Percentiles rank a stretch among this genome's conserved stretches.
Conservation (phyloP, 805 yeast species). For the Myxozyma neotropica region DNA sequence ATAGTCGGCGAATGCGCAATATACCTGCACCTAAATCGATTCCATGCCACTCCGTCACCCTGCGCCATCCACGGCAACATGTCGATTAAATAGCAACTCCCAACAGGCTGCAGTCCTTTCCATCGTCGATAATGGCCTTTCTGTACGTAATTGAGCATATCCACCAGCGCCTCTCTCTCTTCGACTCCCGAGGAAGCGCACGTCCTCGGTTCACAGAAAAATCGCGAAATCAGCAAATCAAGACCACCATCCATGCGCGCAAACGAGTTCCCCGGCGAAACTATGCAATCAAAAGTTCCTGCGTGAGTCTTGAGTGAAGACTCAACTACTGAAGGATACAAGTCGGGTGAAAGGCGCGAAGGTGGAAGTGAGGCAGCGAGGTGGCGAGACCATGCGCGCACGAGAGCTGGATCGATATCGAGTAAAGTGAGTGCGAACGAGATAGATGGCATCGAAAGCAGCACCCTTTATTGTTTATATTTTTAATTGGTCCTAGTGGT, state of each 20-base stretch:
- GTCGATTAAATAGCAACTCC: slow-evolving; percentile 28
- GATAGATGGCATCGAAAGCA: too few species aligned
- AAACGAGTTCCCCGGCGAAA: slow-evolving; percentile 33
- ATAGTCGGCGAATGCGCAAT: slow-evolving; percentile 35
- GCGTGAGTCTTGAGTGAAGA: slow-evolving; percentile 1
- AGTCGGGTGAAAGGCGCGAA: too few species aligned
- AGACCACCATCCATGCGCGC: slow-evolving; percentile 35
- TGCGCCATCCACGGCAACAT: slow-evolving; percentile 22
- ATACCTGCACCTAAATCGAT: slow-evolving; percentile 22
- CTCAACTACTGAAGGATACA: slow-evolving; percentile 4
- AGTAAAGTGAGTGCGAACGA: slow-evolving; percentile 17
- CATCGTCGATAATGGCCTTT: slow-evolving; percentile 15
- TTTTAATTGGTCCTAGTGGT: too few species aligned
- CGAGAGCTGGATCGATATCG: slow-evolving; percentile 20
- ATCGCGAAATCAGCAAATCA: slow-evolving; percentile 25
- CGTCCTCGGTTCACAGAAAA: slow-evolving; percentile 14
- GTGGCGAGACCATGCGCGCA: slow-evolving; percentile 15
- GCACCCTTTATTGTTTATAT: too few species aligned
- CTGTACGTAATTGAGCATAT: slow-evolving; percentile 17
- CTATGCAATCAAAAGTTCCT: slow-evolving; percentile 29
- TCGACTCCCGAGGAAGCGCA: too few species aligned
- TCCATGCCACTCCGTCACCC: slow-evolving; percentile 2
- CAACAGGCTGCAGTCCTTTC: slow-evolving; percentile 30
- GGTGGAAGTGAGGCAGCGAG: too few species aligned
- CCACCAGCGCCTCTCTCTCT: slow-evolving; percentile 1